These are phyloP conservation scores for Apophysomyces trapeziformis DNA, from an alignment of 371 early-diverging fungal genomes.

Conservation along the genomic window DNA sequence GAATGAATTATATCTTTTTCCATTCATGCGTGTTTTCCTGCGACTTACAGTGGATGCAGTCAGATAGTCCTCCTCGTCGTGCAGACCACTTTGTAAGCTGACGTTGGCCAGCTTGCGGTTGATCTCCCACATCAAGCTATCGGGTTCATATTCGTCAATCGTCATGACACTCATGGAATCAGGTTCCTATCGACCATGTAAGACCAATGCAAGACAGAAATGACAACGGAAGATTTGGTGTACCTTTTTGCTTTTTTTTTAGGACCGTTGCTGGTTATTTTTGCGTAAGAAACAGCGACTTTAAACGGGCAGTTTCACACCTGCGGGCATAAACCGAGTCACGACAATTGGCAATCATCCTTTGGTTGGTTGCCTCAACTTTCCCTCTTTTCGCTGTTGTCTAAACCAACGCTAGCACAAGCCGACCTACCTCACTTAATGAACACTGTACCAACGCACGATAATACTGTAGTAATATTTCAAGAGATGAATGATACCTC, in stretches of 20 bases:
- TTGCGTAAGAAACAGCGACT: background rate
- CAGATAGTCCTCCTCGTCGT: constrained; percentile 22
- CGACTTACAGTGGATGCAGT: constrained; percentile 33
- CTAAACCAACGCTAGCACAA: too few relatives aligned
- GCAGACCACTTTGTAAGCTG: constrained; percentile 25
- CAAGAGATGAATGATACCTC: too few relatives aligned
- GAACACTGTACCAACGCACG: too few relatives aligned
- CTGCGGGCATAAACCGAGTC: constrained; percentile 10
- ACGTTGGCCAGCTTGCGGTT: constrained; percentile 51
- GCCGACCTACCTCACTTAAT: too few relatives aligned
- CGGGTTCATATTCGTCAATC: constrained; percentile 48
- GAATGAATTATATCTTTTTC: constrained; percentile 4
- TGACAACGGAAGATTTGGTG: background rate
- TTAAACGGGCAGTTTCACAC: background rate
- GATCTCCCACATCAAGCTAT: constrained; percentile 37
- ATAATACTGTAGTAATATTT: too few relatives aligned
- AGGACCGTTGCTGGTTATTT: background rate
- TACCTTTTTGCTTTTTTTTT: background rate
- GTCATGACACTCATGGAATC: constrained; percentile 30
- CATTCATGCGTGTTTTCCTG: constrained; percentile 7
- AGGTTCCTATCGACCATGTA: background rate
- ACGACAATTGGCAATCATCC: background rate
- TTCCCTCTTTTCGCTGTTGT: too few relatives aligned
- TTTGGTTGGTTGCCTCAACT: background rate
- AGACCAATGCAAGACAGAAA: background rate